Conservation (phyloP, 2,329 filamentous ascomycete genomes). For the Epichloe uncinata region DNA sequence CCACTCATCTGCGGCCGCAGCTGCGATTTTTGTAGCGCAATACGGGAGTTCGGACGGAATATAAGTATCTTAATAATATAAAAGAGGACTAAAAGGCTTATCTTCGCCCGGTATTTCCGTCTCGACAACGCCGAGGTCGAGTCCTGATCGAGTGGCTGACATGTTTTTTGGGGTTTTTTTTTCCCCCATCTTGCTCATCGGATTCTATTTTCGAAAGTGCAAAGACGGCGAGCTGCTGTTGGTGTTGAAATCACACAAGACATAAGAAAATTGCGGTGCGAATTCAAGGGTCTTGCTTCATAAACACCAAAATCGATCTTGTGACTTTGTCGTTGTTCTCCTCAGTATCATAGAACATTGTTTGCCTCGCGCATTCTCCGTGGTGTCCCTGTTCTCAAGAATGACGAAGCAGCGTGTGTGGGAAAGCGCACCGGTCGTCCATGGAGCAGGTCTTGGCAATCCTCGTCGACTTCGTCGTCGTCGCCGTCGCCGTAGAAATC, state of each 20-base stretch:
- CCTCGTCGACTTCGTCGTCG: conserved; percentile 13
- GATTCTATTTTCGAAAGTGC: no score
- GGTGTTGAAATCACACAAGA: background rate
- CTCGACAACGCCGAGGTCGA: background rate
- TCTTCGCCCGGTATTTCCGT: background rate
- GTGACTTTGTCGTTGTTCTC: background rate
- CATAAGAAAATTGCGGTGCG: background rate
- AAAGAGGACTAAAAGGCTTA: no score
- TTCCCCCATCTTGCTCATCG: no score
- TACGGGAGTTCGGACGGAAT: no score
- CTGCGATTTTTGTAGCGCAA: background rate
- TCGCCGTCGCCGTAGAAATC: conserved; percentile 9
- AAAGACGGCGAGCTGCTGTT: background rate
- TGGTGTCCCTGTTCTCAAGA: conserved; percentile 29
- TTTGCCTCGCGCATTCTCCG: conserved; percentile 24
- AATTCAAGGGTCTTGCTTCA: no score
- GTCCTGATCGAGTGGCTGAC: background rate
- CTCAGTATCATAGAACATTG: conserved; percentile 15
- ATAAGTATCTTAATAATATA: no score
- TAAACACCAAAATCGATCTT: background rate
- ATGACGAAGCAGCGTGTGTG: conserved; percentile 27
- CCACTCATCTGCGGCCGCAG: background rate
- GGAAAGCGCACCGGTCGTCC: conserved; percentile 14
- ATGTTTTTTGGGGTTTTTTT: no score
- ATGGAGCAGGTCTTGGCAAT: conserved; percentile 5